Conservation (phyloP, 2,329 filamentous ascomycete species). For the Chaetomium sp. region DNA sequence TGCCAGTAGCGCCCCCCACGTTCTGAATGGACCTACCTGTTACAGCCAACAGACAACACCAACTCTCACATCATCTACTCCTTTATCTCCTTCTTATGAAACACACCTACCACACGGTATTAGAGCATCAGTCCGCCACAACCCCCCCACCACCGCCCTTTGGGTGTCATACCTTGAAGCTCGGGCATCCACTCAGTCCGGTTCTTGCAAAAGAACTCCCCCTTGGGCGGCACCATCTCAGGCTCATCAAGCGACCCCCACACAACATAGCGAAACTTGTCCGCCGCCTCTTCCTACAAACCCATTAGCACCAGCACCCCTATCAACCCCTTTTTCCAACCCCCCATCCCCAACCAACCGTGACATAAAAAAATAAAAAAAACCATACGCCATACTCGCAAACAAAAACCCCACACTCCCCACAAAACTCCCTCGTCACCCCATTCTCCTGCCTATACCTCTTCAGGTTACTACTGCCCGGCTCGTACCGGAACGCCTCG, state of each 20-base stretch:
- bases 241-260: slow-evolving; percentile 54
- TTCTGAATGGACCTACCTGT: neutral
- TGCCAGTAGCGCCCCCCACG: neutral
- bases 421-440: slow-evolving; percentile 41
- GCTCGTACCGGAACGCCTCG: slow-evolving; percentile 36
- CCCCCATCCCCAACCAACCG: too few species aligned
- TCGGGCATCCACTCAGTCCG: slow-evolving; percentile 55
- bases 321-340: neutral
- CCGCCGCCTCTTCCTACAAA: slow-evolving; percentile 46
- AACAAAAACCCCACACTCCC: slow-evolving; percentile 39
- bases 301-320: neutral
- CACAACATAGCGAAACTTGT: slow-evolving; percentile 48
- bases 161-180: slow-evolving; percentile 44
- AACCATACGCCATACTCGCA: slow-evolving; percentile 40
- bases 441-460: slow-evolving; percentile 40
- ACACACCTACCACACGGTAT: slow-evolving; percentile 40
- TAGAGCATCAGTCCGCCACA: slow-evolving; percentile 4
- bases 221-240: slow-evolving; percentile 53
- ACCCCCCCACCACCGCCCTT: neutral
- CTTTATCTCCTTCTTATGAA: slow-evolving; percentile 50
- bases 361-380: neutral
- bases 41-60: neutral
- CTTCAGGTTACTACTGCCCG: slow-evolving; percentile 32
- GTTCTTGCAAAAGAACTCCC: slow-evolving; percentile 56
- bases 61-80: slow-evolving; percentile 36